Evolutionary conservation across 345 rosid genomes (phyloP).

Genomic region (Eucalyptus microcorys): DNA sequence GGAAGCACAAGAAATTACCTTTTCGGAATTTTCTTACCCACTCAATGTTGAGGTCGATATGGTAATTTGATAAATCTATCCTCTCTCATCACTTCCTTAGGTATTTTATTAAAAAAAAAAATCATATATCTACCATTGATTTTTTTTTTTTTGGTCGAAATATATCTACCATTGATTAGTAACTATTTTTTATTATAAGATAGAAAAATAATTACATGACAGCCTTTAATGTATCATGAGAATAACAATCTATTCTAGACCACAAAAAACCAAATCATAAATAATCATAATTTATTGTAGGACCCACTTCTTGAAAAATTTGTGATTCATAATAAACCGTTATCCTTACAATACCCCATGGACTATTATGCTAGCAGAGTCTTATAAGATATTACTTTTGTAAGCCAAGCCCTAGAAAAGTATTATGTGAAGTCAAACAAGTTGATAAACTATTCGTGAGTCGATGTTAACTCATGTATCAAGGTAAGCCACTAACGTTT

Average conservation of each 20-base stretch:
- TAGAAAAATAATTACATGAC: no score
- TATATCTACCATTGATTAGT: not conserved
- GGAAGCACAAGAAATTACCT: not conserved
- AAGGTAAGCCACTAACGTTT: not conserved
- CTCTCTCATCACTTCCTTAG: not conserved
- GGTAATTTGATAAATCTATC: not conserved
- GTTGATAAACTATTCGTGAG: not conserved
- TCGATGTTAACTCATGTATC: not conserved
- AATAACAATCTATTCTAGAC: fast-evolving
- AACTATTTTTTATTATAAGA: no score
- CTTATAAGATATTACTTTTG: not conserved
- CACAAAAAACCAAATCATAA: no score
- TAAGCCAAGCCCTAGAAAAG: not conserved
- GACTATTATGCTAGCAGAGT: no score
- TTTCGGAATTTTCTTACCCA: not conserved
- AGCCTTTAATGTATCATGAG: no score
- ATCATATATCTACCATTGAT: not conserved
- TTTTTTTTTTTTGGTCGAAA: no score
- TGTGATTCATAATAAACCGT: no score
- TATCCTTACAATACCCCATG: fast-evolving
- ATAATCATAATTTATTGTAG: no score
- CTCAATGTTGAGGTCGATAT: not conserved
- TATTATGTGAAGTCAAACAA: not conserved
- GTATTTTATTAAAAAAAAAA: not conserved
- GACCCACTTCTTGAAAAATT: fast-evolving